Evolutionary conservation across 306 rosid species (phyloP).

Genomic region (Medicago truncatula): MtrunA17r5.0-ANR NC_053042.1:53862501-53863000

Average conservation of each 20-base stretch:
- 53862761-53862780: not conserved
- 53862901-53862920: slow-evolving; percentile 60
- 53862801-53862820: slow-evolving; percentile 19
- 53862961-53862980: slow-evolving; percentile 24
- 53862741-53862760: slow-evolving; percentile 22
- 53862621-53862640: slow-evolving; percentile 52
- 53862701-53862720: slow-evolving; percentile 17
- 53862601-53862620: slow-evolving; percentile 26
- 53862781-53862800: not conserved
- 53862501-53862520: not conserved
- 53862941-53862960: slow-evolving; percentile 2
- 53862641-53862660: slow-evolving; percentile 67
- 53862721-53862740: slow-evolving; percentile 22
- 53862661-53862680: slow-evolving; percentile 62
- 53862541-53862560: slow-evolving; percentile 5
- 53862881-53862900: slow-evolving; percentile 50
- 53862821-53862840: slow-evolving; percentile 51
- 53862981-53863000: not conserved
- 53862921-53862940: slow-evolving; percentile 10
- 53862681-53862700: slow-evolving; percentile 60
- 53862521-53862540: slow-evolving; percentile 18
- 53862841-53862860: slow-evolving; percentile 60
- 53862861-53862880: slow-evolving; percentile 43
- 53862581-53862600: slow-evolving; percentile 5
- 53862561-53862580: not conserved